Evolutionary conservation across 352 stramenopile genomes (phyloP), one percentile per base, ranked within the genome.

Genomic region (Globisporangium canariense): DNA sequence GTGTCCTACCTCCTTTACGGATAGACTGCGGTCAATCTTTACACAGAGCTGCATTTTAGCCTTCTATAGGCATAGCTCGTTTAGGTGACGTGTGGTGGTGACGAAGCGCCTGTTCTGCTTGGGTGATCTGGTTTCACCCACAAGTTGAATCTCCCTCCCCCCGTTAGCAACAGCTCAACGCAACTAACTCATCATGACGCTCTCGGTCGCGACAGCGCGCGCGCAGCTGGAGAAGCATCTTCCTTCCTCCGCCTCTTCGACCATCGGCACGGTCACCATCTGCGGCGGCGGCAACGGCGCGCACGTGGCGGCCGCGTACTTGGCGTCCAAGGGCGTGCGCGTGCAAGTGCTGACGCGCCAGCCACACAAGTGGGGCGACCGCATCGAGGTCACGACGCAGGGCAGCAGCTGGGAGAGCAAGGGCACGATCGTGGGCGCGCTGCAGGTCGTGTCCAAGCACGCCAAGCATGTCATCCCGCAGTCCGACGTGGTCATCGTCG

Each of bases 271-370:
- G 32, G 88, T 97, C 53, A 95, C 88, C 58, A 96, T 98, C 70
- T 98, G 91, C 68, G 91, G 91, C 61, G 91, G 91, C 53, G 91
- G 91, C 55, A 98, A 98, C 69, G 90, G 90, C 60, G 91, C 91
- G 28, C 90, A 97, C 69, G 91, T 97, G 32, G 82, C 89, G 52
- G 89, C 90, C 22, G 88, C 84, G 22, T 98, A 97, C 68, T 68
- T 98, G 60, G 89, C 88, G 45, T 82, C 81, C 63, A 94, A 92
- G 47, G 90, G 90, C 63, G 77, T 97, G 50, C 75, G 67, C 22
- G 87, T 95, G 64, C 76, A 94, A 56, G 79, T 95, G 43, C 71
- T 95, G 60, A 95, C 87, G 58, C 85, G 87, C 58, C 87, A 92
- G 54, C 87, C 89, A 3, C 75, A 93, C 60, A 79, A 85, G 41